phyloP scores from a whole-genome alignment of 208 protist species.

The Crithidia expoeki region DNA sequence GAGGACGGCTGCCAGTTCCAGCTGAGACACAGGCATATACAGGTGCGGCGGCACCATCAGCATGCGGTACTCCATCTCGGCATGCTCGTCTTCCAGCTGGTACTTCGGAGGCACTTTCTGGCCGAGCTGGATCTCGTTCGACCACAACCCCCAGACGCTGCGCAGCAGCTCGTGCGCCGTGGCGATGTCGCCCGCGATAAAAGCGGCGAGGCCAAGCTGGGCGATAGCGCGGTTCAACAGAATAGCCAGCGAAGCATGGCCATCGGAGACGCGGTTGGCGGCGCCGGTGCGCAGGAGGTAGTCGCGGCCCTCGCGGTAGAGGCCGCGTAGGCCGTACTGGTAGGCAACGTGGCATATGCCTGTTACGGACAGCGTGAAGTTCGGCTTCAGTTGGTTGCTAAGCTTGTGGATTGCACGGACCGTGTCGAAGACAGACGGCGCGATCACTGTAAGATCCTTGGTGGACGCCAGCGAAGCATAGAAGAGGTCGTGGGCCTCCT shows the following conservation, averaged over 20 bases:
- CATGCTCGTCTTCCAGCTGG: conserved; percentile 41
- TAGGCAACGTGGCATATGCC: conserved; percentile 72
- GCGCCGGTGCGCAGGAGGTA: conserved; percentile 69
- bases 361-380: conserved; percentile 20
- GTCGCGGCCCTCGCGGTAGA: conserved; percentile 78
- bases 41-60: conserved; percentile 53
- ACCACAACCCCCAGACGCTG: conserved; percentile 55
- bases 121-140: conserved; percentile 66
- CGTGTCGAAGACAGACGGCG: conserved; percentile 59
- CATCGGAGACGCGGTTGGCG: conserved; percentile 34
- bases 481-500: conserved; percentile 75
- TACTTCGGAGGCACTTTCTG: conserved; percentile 55
- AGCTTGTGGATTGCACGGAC: conserved; percentile 58
- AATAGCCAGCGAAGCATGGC: conserved; percentile 47
- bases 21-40: conserved; percentile 70
- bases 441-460: conserved; percentile 43
- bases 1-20: conserved; percentile 81
- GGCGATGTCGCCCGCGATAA: conserved; percentile 63
- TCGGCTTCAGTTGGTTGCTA: conserved; percentile 36
- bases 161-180: conserved; percentile 71
- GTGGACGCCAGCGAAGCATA: conserved; percentile 38
- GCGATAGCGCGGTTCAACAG: conserved; percentile 82
- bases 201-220: conserved; percentile 83
- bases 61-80: conserved; percentile 65
- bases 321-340: conserved; percentile 75